Evolutionary conservation across 306 rosid species (phyloP), one percentile per base, ranked within the genome.

Genomic region (Pyrus communis): DNA sequence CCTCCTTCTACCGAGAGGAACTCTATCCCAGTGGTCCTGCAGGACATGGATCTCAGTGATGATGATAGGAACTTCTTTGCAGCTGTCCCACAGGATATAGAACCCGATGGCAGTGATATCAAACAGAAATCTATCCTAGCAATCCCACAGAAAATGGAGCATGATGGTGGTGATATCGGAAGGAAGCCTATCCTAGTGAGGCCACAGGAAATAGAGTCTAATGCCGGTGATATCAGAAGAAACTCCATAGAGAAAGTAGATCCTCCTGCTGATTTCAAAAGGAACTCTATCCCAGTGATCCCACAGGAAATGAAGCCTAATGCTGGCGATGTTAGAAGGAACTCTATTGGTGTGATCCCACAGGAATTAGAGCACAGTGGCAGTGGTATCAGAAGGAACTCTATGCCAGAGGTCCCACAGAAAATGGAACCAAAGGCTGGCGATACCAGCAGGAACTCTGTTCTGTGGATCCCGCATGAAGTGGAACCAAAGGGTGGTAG

Each of bases 311-410:
- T 61, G 28, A 43, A 61, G 28, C 66, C 28, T 40, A 7, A 27
- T 43, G 69, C 13, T 42, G 45, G 69, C 19, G 28, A 61, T 74
- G 77, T 65, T 61, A 73, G 82, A 73, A 71, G 69, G 43, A 74
- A 61, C 69, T 42, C 77, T 74, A 27, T 61, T 13, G 6, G 31
- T 19, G 69, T 61, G 28, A 60, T 42, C 59, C 69, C 69, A 1
- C 69, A 28, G 21, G 77, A 66, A 18, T 18, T 27, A 42, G 69
- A 74, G 22, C 58, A 58, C 13, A 42, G 11, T 61, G 69, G 8
- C 7, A 12, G 43, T 23, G 69, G 60, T 28, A 28, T 43, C 58
- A 19, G 69, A 25, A 60, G 69, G 69, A 43, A 28, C 21, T 42
- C 77, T 18, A 18, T 74, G 52, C 38, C 77, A 59, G 38, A 2